Evolutionary conservation across 106 monocot species (phyloP), one percentile per base, ranked within the genome.

Genomic region (Allium fistulosum): DNA sequence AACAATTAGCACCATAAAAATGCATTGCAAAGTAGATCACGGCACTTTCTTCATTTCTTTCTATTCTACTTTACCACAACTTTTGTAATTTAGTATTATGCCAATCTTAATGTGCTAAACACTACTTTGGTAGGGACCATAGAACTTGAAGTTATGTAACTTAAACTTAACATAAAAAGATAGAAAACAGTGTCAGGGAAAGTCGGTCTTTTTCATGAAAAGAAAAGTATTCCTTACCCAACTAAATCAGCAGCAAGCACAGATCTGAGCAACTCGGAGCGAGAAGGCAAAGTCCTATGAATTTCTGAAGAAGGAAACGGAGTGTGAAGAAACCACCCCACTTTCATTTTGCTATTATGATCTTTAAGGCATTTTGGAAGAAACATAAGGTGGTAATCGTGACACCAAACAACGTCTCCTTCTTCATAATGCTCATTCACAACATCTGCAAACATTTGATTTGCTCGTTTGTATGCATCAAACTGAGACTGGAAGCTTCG

Each of bases 361-460:
- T 97, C 96, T 61, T 97, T 97, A 6, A 97, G 82, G 70, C 92
- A 97, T 73, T 89, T 92, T 0, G 96, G 96, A 45, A 97, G 88
- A 60, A 87, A 97, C 96, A 97, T 97, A 10, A 97, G 80, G 63
- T 97, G 96, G 66, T 97, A 97, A 72, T 97, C 96, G 72, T 97
- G 96, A 75, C 96, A 97, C 96, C 96, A 97, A 27, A 97, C 86
- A n/a, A 97, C 88, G 81, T 97, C 96, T 6, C 96, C 96, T 27
- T 97, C 96, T 74, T 97, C 84, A 71, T 92, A 97, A 70, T 97
- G 88, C 68, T 89, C 60, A 71, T 77, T 82, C 37, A 97, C 96
- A 6, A 97, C 96, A 66, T 92, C 96, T 48, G 96, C 96, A 71
- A 97, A 97, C 96, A 97, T 97, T 65, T 97, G 78, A 64, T 97